Percentiles rank a stretch among this genome's conserved stretches.
Evolutionary conservation across 306 rosid genomes (phyloP).

Genomic region (Dryas alaskensis): DNA sequence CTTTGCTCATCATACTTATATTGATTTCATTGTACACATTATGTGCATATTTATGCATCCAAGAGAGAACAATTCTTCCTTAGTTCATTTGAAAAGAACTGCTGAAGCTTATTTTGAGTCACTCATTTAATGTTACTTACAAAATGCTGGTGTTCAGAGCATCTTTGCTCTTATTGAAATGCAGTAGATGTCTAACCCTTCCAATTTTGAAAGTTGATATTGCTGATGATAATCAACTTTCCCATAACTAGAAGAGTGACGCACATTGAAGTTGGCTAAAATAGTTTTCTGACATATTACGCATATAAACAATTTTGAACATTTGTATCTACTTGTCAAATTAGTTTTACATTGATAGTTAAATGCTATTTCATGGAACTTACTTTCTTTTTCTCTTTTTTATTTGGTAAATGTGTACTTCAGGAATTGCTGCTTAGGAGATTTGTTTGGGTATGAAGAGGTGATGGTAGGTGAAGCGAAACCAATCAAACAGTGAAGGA

Average conservation of each 20-base stretch:
- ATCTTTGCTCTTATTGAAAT: too few species aligned
- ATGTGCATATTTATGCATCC: background rate
- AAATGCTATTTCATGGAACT: background rate
- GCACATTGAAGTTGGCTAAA: background rate
- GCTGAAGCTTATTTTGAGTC: background rate
- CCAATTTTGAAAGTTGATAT: background rate
- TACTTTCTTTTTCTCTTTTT: conserved; percentile 16
- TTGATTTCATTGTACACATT: background rate
- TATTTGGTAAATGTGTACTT: conserved; percentile 22
- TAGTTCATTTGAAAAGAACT: background rate
- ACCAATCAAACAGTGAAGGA: conserved; percentile 50
- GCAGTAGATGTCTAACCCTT: background rate
- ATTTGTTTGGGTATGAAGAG: conserved; percentile 52
- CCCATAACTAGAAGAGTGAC: background rate
- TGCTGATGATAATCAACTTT: background rate
- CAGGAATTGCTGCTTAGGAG: conserved; percentile 88
- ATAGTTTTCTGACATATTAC: background rate
- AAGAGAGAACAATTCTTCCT: background rate
- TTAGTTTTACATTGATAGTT: background rate
- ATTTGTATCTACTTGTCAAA: background rate
- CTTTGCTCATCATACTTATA: background rate
- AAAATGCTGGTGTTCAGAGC: background rate
- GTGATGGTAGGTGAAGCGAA: conserved; percentile 59
- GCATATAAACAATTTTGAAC: background rate
- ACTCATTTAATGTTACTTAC: background rate